Conservation (phyloP, 306 rosid species). For the Fagus sylvatica region DNA sequence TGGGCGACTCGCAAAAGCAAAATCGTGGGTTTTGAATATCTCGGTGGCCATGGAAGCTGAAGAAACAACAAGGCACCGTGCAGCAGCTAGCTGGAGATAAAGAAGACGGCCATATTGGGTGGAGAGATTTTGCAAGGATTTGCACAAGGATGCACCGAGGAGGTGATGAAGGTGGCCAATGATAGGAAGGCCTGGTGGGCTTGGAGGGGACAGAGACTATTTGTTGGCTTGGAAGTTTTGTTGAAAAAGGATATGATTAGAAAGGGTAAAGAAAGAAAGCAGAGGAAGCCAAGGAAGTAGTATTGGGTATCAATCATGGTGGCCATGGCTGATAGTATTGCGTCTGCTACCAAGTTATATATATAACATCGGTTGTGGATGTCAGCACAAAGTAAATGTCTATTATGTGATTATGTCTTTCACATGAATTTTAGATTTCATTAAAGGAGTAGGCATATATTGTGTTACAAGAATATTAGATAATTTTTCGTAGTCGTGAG, state of each 20-base stretch:
- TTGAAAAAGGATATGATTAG: too few relatives aligned
- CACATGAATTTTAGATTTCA: too few relatives aligned
- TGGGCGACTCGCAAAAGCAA: constrained; percentile 41
- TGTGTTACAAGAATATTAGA: too few relatives aligned
- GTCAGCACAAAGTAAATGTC: too few relatives aligned
- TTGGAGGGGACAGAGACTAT: constrained; percentile 9
- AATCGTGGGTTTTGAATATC: constrained; percentile 46
- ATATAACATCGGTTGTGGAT: too few relatives aligned
- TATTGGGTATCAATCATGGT: too few relatives aligned
- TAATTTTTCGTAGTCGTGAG: too few relatives aligned
- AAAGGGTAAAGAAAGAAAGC: background rate
- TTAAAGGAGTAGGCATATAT: too few relatives aligned
- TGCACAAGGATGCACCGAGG: constrained; percentile 32
- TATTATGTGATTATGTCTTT: too few relatives aligned
- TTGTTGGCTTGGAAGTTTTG: background rate
- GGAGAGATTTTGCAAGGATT: constrained; percentile 40
- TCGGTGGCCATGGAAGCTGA: constrained; percentile 38
- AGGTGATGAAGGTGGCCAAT: constrained; percentile 48
- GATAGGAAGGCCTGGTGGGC: constrained; percentile 39
- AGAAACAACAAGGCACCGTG: constrained; percentile 35
- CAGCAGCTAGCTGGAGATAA: constrained; percentile 36
- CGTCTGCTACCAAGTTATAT: too few relatives aligned
- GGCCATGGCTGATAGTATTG: too few relatives aligned
- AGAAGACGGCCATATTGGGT: constrained; percentile 42
- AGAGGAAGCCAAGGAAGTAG: too few relatives aligned